phyloP scores from a whole-genome alignment of 106 monocot genomes.

The Dendrobium officinale region DNA sequence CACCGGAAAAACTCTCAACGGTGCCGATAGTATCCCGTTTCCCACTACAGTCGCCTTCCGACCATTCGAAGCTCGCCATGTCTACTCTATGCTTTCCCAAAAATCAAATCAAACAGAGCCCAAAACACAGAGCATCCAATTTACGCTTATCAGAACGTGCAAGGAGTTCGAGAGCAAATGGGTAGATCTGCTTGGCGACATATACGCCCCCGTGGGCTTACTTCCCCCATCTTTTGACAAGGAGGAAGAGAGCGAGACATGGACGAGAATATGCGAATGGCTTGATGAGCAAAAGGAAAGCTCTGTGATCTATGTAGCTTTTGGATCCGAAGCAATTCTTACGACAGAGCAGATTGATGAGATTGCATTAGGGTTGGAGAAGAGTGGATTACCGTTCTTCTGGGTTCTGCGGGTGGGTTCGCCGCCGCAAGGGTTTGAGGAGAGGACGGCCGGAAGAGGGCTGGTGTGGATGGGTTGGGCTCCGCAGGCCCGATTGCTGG shows the following conservation, averaged over 20 bases:
- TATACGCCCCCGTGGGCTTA: slow-evolving; percentile 7
- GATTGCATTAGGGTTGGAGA: slow-evolving; percentile 36
- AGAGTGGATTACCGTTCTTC: slow-evolving; percentile 34
- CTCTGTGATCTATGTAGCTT: slow-evolving; percentile 26
- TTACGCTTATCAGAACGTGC: slow-evolving; percentile 15
- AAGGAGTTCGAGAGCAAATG: slow-evolving; percentile 18
- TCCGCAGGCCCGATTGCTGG: slow-evolving; percentile 44
- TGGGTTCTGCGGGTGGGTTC: slow-evolving; percentile 43
- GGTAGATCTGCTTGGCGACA: slow-evolving; percentile 2
- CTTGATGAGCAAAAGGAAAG: slow-evolving; percentile 7
- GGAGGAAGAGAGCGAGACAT: not conserved
- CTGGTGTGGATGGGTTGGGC: slow-evolving; percentile 57
- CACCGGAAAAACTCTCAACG: slow-evolving; percentile 14
- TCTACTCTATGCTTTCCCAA: not conserved
- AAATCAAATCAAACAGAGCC: not conserved
- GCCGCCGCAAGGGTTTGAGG: not conserved
- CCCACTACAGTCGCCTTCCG: slow-evolving; percentile 11
- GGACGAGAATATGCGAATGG: slow-evolving; percentile 12
- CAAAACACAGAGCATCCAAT: not conserved
- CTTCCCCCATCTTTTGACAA: slow-evolving; percentile 12
- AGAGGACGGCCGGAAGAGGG: slow-evolving; percentile 19
- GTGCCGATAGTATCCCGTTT: slow-evolving; percentile 12
- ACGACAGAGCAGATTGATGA: slow-evolving; percentile 11
- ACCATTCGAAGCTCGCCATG: slow-evolving; percentile 1
- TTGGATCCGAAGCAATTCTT: slow-evolving; percentile 12